Evolutionary conservation across 345 rosid genomes (phyloP), one percentile per base, ranked within the genome.

Genomic region (Turritis glabra): DNA sequence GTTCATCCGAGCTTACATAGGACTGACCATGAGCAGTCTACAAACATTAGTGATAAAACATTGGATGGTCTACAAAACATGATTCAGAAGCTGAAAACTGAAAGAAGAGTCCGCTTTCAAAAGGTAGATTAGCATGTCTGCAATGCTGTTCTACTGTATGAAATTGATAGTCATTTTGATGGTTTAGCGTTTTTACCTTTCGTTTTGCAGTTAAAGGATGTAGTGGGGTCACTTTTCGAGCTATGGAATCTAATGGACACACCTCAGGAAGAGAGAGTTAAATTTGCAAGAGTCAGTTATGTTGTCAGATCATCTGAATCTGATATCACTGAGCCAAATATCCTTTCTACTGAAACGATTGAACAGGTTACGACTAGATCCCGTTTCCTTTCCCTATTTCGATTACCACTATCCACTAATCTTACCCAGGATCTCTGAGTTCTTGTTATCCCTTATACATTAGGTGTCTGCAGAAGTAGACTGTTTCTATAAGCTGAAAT

Each of bases 201-300:
- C 48, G 1, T 66, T 71, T 38, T 82, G 85, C 85, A 94, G 98
- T 81, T 94, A 75, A 94, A 83, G 80, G 89, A 87, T 75, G 83
- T 87, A 57, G 71, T 73, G 48, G 78, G 69, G 13, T 79, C 84
- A 4, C 83, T 94, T 41, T 83, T 80, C 63, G 97, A 91, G 68
- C 89, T 94, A 35, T 94, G 95, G 98, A 87, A 83, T 77, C 84
- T 94, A 85, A 91, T 94, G 98, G 98, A 91, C 79, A 85, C 97
- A 12, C 85, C 96, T 22, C 75, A 81, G 50, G 88, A 83, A 72
- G 97, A 90, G 67, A 86, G 76, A 84, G 76, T 50, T 51, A 65
- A 33, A 29, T 94, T 91, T 72, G 79, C 89, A n/a, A 84, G 83
- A 80, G 76, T 88, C 47, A 76, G 76, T 50, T 77, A 76, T 27